Evolutionary conservation across 2,329 filamentous ascomycete genomes (phyloP), one percentile per base, ranked within the genome.

Genomic region (Amphichorda felina): DNA sequence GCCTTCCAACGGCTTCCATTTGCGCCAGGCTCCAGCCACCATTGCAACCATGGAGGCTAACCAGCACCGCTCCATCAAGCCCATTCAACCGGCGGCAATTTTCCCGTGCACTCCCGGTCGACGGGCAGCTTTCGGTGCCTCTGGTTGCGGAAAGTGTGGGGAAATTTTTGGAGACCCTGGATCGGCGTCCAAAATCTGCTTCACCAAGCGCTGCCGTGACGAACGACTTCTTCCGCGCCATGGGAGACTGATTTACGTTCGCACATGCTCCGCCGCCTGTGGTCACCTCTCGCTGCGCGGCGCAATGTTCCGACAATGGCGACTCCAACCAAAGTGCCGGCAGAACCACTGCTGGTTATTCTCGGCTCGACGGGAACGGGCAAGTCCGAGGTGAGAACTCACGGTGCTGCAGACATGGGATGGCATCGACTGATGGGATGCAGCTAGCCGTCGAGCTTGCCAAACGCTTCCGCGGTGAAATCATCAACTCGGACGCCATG

Each of bases 401-500:
- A 35, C n/a, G n/a, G n/a, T 2, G 18, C 31, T 33, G 16, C 19
- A 24, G 17, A 15, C 18, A n/a, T 10, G 21, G 6, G 10, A 24
- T 24, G 21, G 6, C 21, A 24, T 24, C n/a, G n/a, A n/a, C n/a
- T n/a, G n/a, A n/a, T n/a, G n/a, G n/a, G n/a, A n/a, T n/a, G 5
- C 42, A 94, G 87, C 72, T 95, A 45, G 91, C 91, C 8, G 81
- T 98, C 28, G 85, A 94, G 43, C 63, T 98, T 35, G 91, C 93
- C 1, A 69, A 69, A 29, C 75, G 71, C 16, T 88, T 87, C 59
- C 79, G 91, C 56, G 91, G 93, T 51, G 91, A 98, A 57, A 74
- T 98, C 35, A 87, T 98, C 61, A 98, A 98, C 53, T 85, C 85
- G 32, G 91, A 98, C 66, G 91, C 91, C 27, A 94, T 98, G 87